phyloP scores from a whole-genome alignment of 2,329 filamentous ascomycete genomes.

The Pezicula neosporulosa region DNA sequence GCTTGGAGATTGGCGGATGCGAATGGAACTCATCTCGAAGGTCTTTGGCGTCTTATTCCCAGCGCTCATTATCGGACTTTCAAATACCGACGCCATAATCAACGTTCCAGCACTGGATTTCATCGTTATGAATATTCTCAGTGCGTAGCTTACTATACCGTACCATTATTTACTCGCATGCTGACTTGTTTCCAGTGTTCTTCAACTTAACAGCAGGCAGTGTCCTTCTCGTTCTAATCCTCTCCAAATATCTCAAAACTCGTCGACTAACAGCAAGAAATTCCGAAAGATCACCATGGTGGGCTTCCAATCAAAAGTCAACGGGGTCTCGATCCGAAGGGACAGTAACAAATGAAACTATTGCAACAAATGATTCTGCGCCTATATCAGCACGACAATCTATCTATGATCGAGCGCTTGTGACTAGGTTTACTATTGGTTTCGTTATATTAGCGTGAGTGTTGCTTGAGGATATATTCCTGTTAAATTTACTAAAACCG shows the following conservation, averaged over 20 bases:
- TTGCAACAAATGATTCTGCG: conserved; percentile 2
- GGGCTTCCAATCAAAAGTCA: conserved; percentile 16
- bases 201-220: conserved; percentile 33
- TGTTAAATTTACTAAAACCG: neutral
- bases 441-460: conserved; percentile 35
- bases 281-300: conserved; percentile 18
- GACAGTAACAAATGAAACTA: conserved; percentile 5
- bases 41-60: conserved; percentile 33
- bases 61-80: conserved; percentile 29
- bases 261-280: conserved; percentile 30
- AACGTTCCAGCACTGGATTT: conserved; percentile 27
- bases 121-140: conserved; percentile 32
- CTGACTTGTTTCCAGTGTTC: conserved; percentile 31
- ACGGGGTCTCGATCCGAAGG: conserved; percentile 11
- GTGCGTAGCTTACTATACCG: conserved; percentile 25
- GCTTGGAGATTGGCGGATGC: conserved; percentile 24
- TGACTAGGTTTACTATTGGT: conserved; percentile 41
- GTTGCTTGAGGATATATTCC: neutral
- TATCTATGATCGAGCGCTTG: conserved; percentile 43
- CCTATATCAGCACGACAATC: conserved; percentile 16
- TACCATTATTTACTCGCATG: neutral
- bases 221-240: conserved; percentile 34
- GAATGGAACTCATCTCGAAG: conserved; percentile 29
- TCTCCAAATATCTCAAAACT: conserved; percentile 38
- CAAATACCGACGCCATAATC: conserved; percentile 27